Percentiles rank a stretch among this genome's conserved stretches.
phyloP scores from a whole-genome alignment of 192 early-diverging fungal genomes.

The Entophlyctis luteolus region DNA sequence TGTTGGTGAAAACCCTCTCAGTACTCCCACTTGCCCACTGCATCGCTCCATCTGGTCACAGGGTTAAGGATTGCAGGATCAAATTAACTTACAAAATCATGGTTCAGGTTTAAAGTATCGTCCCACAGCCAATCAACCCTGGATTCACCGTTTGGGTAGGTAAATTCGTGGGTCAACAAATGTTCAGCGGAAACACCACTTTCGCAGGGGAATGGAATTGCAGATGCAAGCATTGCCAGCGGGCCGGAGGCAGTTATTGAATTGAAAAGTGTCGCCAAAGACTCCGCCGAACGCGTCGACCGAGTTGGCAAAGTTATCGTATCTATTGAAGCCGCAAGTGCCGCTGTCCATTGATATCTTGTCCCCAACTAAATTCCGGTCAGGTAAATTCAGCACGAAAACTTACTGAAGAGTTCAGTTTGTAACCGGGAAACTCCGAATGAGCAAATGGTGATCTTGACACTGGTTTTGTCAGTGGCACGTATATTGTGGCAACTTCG shows the following conservation, averaged over 20 bases:
- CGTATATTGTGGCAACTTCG: slow-evolving; percentile 32
- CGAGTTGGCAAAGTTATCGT: slow-evolving; percentile 12
- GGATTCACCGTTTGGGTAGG: slow-evolving; percentile 4
- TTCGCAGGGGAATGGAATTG: slow-evolving; percentile 4
- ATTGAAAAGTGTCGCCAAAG: neutral
- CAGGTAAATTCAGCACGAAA: neutral
- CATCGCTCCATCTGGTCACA: slow-evolving; percentile 1
- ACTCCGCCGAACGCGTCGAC: neutral
- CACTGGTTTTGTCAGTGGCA: slow-evolving; percentile 24
- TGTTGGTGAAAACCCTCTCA: slow-evolving; percentile 3
- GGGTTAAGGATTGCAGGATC: neutral
- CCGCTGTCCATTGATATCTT: slow-evolving; percentile 17
- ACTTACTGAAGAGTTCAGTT: neutral
- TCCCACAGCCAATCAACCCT: slow-evolving; percentile 10
- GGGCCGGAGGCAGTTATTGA: neutral
- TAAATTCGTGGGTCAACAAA: neutral
- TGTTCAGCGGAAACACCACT: neutral
- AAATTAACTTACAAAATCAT: slow-evolving; percentile 9
- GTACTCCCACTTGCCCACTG: slow-evolving; percentile 4
- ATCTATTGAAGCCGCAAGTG: slow-evolving; percentile 12
- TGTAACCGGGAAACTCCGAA: slow-evolving; percentile 8
- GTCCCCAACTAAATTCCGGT: slow-evolving; percentile 1
- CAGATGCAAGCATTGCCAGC: slow-evolving; percentile 9
- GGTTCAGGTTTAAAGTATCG: neutral
- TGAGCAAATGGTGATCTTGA: neutral